These are phyloP conservation scores for Ogataea nonfermentans DNA, from an alignment of 805 yeast species.

Conservation along the genomic window DNA sequence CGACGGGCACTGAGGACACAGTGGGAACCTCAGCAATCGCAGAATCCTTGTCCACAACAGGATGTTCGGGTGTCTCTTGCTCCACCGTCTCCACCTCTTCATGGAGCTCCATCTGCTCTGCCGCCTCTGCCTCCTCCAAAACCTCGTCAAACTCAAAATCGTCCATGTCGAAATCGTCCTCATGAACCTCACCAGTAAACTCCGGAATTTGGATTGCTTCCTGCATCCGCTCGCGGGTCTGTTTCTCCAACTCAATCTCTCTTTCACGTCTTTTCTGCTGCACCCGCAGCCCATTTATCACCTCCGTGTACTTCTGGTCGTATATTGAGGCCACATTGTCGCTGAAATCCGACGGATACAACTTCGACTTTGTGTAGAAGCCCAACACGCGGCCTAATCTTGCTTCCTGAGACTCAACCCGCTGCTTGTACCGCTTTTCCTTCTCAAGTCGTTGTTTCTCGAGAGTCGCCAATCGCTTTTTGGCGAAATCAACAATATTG, in stretches of 20 bases:
- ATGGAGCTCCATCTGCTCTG: background rate
- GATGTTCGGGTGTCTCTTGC: no score
- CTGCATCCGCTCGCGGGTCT: slow-evolving; percentile 29
- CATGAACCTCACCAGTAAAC: slow-evolving; percentile 22
- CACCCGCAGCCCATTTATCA: slow-evolving; percentile 28
- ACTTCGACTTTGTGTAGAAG: slow-evolving; percentile 25
- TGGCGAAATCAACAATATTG: slow-evolving; percentile 59
- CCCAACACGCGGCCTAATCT: slow-evolving; percentile 33
- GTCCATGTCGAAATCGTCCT: slow-evolving; percentile 26
- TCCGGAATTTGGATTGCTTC: slow-evolving; percentile 20
- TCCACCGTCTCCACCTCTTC: no score
- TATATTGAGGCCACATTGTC: slow-evolving; percentile 20
- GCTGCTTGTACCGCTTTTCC: slow-evolving; percentile 34
- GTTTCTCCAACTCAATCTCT: slow-evolving; percentile 29
- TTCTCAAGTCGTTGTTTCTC: slow-evolving; percentile 34
- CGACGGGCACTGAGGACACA: no score
- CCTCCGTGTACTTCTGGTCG: slow-evolving; percentile 20
- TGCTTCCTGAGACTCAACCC: slow-evolving; percentile 34
- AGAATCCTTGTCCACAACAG: no score
- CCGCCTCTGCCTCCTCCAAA: slow-evolving; percentile 14
- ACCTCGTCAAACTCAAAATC: slow-evolving; percentile 33
- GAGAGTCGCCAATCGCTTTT: slow-evolving; percentile 41
- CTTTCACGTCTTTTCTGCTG: slow-evolving; percentile 35
- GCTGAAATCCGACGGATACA: slow-evolving; percentile 25
- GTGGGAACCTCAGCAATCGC: no score